Conservation (phyloP, 192 early-diverging fungal species). For the Obelidium mucronatum region DNA sequence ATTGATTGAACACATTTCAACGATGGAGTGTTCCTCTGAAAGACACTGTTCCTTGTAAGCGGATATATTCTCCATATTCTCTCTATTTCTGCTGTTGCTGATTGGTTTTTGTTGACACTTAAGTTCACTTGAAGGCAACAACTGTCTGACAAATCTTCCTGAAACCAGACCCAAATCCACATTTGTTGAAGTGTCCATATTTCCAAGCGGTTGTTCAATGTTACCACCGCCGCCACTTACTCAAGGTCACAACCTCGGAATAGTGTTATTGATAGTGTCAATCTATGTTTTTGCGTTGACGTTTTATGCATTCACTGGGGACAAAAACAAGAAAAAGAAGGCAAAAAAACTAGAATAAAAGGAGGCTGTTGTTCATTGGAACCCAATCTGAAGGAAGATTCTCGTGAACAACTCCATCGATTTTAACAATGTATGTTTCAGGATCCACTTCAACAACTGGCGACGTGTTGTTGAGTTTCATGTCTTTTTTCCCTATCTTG, state of each 20-base stretch:
- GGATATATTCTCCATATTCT: too few species aligned
- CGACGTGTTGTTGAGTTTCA: slow-evolving; percentile 83
- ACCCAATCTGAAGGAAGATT: slow-evolving; percentile 8
- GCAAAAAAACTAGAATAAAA: background rate
- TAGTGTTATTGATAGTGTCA: background rate
- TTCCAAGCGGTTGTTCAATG: background rate
- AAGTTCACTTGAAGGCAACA: background rate
- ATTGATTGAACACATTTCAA: background rate
- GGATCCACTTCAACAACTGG: slow-evolving; percentile 88
- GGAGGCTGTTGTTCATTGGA: slow-evolving; percentile 1
- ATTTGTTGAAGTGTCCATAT: background rate
- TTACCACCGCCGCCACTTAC: background rate
- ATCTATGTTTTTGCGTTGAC: background rate
- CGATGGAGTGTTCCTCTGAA: background rate
- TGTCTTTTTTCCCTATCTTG: slow-evolving; percentile 79
- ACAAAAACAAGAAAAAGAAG: background rate
- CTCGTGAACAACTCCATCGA: slow-evolving; percentile 64
- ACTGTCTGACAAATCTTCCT: background rate
- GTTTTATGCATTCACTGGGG: background rate
- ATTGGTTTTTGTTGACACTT: background rate
- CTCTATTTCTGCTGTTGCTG: background rate
- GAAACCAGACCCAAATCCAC: background rate
- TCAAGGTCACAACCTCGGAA: background rate
- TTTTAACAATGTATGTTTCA: slow-evolving; percentile 87
- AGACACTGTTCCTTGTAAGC: background rate